Evolutionary conservation across 2,329 filamentous ascomycete genomes (phyloP), one percentile per base, ranked within the genome.

Genomic region (Magnaporthales sp.): DNA sequence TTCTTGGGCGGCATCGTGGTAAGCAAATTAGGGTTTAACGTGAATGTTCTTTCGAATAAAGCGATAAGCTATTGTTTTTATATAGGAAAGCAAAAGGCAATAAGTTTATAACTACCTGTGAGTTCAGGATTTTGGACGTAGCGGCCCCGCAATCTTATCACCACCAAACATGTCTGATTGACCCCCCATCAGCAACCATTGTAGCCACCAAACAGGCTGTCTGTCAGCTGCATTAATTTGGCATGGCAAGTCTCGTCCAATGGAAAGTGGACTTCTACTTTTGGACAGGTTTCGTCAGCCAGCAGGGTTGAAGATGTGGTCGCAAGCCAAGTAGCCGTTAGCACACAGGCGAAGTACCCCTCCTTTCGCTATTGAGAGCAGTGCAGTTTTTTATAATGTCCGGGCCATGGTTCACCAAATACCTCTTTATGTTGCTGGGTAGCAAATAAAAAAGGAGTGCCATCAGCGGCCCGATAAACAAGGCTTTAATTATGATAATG

Each of bases 1-100:
- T 10, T 69, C 67, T 68, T 68, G 69, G 7, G 69, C 69, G 0
- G 69, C 68, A 6, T 68, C 64, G 60, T 70, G 68, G 60, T 67
- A 64, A 8, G n/a, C n/a, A n/a, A n/a, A n/a, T n/a, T n/a, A n/a
- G n/a, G n/a, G n/a, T n/a, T n/a, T n/a, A n/a, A n/a, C n/a, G n/a
- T n/a, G n/a, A n/a, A n/a, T n/a, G n/a, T n/a, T n/a, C n/a, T n/a
- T n/a, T n/a, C n/a, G n/a, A n/a, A n/a, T n/a, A n/a, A n/a, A n/a
- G n/a, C n/a, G n/a, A n/a, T n/a, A n/a, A n/a, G n/a, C n/a, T n/a
- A n/a, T n/a, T n/a, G n/a, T n/a, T n/a, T n/a, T n/a, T n/a, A n/a
- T n/a, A n/a, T n/a, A n/a, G n/a, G n/a, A n/a, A n/a, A n/a, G n/a
- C n/a, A n/a, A n/a, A n/a, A n/a, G n/a, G n/a, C n/a, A n/a, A n/a